Evolutionary conservation across 495 filamentous ascomycete genomes (phyloP), one percentile per base, ranked within the genome.

Genomic region (Trichoderma gamsii): DNA sequence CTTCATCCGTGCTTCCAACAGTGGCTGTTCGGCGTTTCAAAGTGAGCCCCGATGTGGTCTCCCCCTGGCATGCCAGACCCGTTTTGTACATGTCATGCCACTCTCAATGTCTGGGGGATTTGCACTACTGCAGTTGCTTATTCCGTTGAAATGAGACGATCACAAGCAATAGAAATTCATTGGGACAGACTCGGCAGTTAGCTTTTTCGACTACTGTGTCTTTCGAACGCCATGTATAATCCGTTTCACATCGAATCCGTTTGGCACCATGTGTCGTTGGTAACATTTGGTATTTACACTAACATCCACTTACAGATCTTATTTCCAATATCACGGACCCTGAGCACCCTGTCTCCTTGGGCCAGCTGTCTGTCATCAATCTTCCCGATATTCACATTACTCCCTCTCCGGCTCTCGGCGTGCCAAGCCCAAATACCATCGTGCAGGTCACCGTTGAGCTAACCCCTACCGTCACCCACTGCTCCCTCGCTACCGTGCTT

Each of bases 391-490:
- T 98, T 72, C 81, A 85, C 69, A 88, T 99, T 68, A 83, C 79
- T 11, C 89, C 90, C 32, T 82, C 88, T 13, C 82, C 87, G 18
- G 41, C 65, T 52, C 71, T 79, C 72, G 73, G 75, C 41, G 85
- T 83, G 32, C 76, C 76, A 59, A 85, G 82, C 46, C 76, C 79
- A 46, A 73, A 80, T 61, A 73, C 78, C 21, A 71, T 86, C 69
- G 76, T 75, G 32, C 78, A 76, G 13, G 88, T 91, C 4, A 78
- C 85, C 8, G 87, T 92, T 38, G 82, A 91, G 71, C 88, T 99
- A 66, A 99, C 95, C 4, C 95, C 95, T n/a, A 99, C 96, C 21
- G 92, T 98, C 73, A 97, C 93, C 23, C 96, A 98, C 73, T 99
- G 95, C 80, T 94, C 91, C 44, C 85, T 98, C 16, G 96, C 95